Evolutionary conservation across 2,329 filamentous ascomycete genomes (phyloP).

Genomic region (Orbilia ellipsospora): DNA sequence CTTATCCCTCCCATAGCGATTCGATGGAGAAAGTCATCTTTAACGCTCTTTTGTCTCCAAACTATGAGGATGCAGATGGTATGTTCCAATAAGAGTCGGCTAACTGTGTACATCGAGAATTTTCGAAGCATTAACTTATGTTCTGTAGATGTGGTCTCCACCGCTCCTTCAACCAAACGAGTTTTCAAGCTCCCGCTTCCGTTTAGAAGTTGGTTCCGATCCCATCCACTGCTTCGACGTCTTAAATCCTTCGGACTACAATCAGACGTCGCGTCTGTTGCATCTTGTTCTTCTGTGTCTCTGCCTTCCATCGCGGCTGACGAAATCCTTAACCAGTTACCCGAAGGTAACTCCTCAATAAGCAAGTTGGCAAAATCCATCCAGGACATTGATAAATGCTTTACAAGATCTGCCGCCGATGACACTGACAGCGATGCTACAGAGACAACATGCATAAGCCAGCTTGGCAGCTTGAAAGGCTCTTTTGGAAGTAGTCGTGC

Average conservation of each 20-base stretch:
- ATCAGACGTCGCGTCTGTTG: slow-evolving; percentile 8
- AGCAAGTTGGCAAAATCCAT: slow-evolving; percentile 23
- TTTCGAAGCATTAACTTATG: too few relatives aligned
- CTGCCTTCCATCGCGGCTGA: slow-evolving; percentile 18
- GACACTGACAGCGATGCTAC: slow-evolving; percentile 15
- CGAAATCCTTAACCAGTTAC: slow-evolving; percentile 29
- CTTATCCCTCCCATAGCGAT: slow-evolving; percentile 41
- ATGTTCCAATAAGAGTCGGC: background rate
- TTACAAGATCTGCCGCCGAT: background rate
- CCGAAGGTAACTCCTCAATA: slow-evolving; percentile 23
- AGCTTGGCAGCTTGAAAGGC: slow-evolving; percentile 26
- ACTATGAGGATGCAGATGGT: slow-evolving; percentile 38
- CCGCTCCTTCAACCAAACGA: slow-evolving; percentile 3
- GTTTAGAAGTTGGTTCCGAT: slow-evolving; percentile 37
- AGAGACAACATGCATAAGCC: slow-evolving; percentile 30
- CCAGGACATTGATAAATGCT: slow-evolving; percentile 33
- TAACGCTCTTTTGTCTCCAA: slow-evolving; percentile 40
- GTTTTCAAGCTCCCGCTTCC: slow-evolving; percentile 21
- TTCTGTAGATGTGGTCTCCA: slow-evolving; percentile 22
- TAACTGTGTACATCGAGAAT: too few relatives aligned
- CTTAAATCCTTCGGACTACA: slow-evolving; percentile 30
- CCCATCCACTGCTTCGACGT: slow-evolving; percentile 25
- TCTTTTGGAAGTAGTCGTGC: background rate
- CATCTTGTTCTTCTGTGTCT: slow-evolving; percentile 25
- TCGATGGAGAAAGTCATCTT: slow-evolving; percentile 42